Evolutionary conservation across 768 basidiomycete species (phyloP).

Genomic region (Neoboletus subvelutipes): DNA sequence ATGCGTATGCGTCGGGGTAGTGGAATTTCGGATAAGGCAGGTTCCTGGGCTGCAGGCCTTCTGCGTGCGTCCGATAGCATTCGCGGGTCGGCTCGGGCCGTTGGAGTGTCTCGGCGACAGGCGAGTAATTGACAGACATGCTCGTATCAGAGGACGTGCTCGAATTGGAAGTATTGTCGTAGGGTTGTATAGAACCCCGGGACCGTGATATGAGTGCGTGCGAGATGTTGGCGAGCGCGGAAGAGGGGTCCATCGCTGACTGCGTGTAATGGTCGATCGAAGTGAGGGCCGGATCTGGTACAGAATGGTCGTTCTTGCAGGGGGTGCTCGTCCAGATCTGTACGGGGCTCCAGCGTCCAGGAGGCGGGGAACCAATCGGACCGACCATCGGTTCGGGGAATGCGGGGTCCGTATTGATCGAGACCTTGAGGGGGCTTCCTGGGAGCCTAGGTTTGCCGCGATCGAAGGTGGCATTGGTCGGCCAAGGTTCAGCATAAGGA

Average conservation of each 20-base stretch:
- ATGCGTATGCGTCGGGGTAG: slow-evolving; percentile 11
- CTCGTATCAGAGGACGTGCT: slow-evolving; percentile 5
- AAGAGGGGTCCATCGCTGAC: background rate
- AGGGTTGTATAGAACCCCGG: slow-evolving; percentile 13
- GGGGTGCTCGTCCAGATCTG: slow-evolving; percentile 30
- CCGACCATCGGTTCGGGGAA: slow-evolving; percentile 6
- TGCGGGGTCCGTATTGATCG: slow-evolving; percentile 1
- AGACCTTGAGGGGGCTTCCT: slow-evolving; percentile 25
- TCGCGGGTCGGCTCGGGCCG: background rate
- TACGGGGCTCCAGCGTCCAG: slow-evolving; percentile 13
- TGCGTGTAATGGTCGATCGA: background rate
- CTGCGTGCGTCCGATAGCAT: background rate
- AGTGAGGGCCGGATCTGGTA: background rate
- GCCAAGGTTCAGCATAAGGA: slow-evolving; percentile 26
- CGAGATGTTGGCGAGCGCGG: slow-evolving; percentile 7
- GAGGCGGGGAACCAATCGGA: slow-evolving; percentile 10
- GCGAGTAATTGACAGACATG: background rate
- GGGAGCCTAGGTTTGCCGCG: slow-evolving; percentile 7
- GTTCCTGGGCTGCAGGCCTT: background rate
- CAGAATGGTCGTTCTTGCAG: slow-evolving; percentile 4
- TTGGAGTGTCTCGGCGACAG: background rate
- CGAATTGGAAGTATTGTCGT: slow-evolving; percentile 7
- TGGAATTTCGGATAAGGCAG: slow-evolving; percentile 6
- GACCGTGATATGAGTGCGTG: slow-evolving; percentile 25
- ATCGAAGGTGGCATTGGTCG: slow-evolving; percentile 4